Evolutionary conservation across 1,284 basidiomycete genomes (phyloP).

Genomic region (Leucoagaricus sp.): DNA sequence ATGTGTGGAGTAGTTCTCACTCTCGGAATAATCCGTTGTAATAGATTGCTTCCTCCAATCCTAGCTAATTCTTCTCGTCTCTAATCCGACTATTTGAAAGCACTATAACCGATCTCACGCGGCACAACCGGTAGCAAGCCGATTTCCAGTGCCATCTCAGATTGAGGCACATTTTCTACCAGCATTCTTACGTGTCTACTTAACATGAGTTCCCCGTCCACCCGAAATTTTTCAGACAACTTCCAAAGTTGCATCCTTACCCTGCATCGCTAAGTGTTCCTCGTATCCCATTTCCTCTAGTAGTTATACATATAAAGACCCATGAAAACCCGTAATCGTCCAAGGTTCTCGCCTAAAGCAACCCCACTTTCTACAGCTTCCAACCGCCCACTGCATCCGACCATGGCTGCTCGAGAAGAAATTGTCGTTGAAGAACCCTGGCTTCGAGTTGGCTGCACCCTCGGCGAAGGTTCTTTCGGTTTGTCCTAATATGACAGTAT

Average conservation of each 20-base stretch:
- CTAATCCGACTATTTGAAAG: conserved; percentile 25
- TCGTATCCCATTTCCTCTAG: conserved; percentile 19
- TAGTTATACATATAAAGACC: conserved; percentile 24
- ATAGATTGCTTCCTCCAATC: conserved; percentile 33
- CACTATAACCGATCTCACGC: conserved; percentile 25
- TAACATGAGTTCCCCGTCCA: conserved; percentile 21
- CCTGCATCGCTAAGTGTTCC: conserved; percentile 20
- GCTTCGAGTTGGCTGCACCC: conserved; percentile 54
- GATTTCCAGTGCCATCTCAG: conserved; percentile 22
- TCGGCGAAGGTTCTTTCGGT: conserved; percentile 59
- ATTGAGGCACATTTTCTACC: conserved; percentile 22
- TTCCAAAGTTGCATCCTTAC: conserved; percentile 29
- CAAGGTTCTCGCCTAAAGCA: background rate
- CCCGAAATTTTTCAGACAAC: conserved; percentile 19
- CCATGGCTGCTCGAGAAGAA: conserved; percentile 15
- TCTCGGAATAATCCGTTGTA: conserved; percentile 33
- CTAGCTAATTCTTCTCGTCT: conserved; percentile 25
- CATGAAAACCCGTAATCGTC: background rate
- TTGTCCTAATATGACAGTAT: conserved; percentile 6
- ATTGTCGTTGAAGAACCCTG: conserved; percentile 45
- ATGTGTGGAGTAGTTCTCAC: conserved; percentile 21
- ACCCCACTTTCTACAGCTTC: background rate
- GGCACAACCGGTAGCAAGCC: conserved; percentile 27
- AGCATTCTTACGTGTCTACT: conserved; percentile 19
- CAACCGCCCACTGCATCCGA: background rate